Base-by-base conservation (phyloP, 2,329 filamentous ascomycete species). In the Colletotrichum noveboracense region DNA sequence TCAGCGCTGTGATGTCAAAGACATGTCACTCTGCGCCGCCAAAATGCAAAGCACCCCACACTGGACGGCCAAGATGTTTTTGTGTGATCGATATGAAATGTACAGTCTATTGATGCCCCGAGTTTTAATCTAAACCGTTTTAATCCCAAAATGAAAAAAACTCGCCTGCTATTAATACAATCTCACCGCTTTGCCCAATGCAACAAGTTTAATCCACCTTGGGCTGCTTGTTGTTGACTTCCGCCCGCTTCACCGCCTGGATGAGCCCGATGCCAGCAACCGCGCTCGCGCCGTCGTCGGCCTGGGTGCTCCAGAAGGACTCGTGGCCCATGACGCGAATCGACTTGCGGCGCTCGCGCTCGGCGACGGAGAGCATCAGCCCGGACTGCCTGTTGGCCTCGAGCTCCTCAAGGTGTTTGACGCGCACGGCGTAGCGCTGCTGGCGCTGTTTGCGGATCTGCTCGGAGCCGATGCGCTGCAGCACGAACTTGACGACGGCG, bases 291-390 rank as follows among this genome's bases (percentile, higher is more conserved):
- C 85, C 86, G 1, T 84, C 84, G 12, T 86, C 83, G 3, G 86
- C 78, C 75, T 88, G 86, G 69, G 82, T 86, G 10, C 84, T 87
- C 84, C 85, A 88, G 68, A 87, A 87, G 0, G 77, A 78, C 26
- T 86, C 84, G 14, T 79, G 78, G 8, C 82, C 81, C 26, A 79
- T 79, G 0, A 81, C 80, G 7, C 85, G 76, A 2, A 85, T 80
- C 1, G 82, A 87, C 76, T 84, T 85, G 32, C 86, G 81, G 6
- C 86, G 80, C 76, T 86, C 83, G 13, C 83, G 78, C 78, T 86
- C 84, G 0, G 82, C 84, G 2, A 83, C 81, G 2, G 78, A 82
- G 1, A 87, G 79, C 1, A 80, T 79, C 0, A 84, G 71, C 3
- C 82, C 83, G 5, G 80, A 80, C 16, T 81, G 80, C 77, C 82